Base-by-base conservation (phyloP, 2,329 filamentous ascomycete genomes). In the Neofusicoccum ribis region DNA sequence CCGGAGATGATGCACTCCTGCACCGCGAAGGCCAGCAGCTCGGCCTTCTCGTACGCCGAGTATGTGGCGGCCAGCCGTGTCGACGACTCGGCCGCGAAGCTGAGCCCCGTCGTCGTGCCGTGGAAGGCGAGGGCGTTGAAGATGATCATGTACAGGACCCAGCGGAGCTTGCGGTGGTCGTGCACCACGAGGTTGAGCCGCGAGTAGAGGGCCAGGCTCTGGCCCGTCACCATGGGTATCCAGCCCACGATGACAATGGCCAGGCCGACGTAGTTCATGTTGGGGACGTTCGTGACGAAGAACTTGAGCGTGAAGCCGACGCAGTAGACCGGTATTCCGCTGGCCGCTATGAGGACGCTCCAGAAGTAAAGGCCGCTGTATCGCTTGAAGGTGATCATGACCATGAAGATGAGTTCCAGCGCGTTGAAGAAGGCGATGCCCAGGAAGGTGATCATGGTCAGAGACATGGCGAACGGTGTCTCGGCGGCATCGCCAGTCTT, bases 121-220 rank as follows among this genome's bases (percentile, higher is more conserved):
- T 88, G 85, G 27, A 86, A 74, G 9, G 86, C 64, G 49, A 87
- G 68, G n/a, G 79, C 80, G 69, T 88, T 82, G 66, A 80, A 70
- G 44, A 87, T 79, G 65, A 90, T 89, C 82, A 89, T 87, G 61
- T 72, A 79, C 0, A 88, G 76, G 0, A 86, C 82, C 11, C 79
- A 77, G 6, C 79, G 80, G 0, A 89, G 77, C 3, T 83, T 72
- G 1, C 74, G 74, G 7, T 80, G 77, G 51, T 86, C 84, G n/a
- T 81, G 81, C 2, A 86, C 76, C 9, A 89, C 80, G 1, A 89
- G 78, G 70, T 89, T 86, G 0, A 89, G 79, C 5, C 87, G 81
- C 0, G 86, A 89, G 77, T 86, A 89, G 1, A 89, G 77, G 1
- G 89, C 87, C 11, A 89, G 70, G 0, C 83, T 83, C 72, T 88